These are phyloP conservation scores for Lentinula sp. DNA, from an alignment of 768 basidiomycete species.

Conservation along the genomic window DNA sequence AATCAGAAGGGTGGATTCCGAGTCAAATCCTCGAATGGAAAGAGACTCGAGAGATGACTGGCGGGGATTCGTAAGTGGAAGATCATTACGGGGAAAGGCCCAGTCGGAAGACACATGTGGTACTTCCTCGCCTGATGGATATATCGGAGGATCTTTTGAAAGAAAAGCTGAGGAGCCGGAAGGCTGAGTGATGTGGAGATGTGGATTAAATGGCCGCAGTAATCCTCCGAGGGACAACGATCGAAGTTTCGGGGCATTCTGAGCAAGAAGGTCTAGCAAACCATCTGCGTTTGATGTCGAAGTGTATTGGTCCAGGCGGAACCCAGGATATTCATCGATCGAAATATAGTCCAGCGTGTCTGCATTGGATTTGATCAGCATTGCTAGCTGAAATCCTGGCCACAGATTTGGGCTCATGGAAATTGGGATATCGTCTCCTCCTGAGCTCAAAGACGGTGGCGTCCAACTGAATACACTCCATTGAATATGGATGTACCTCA, in stretches of 20 bases:
- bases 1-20: not conserved
- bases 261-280: not conserved
- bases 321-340: slow-evolving; percentile 4
- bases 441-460: not conserved
- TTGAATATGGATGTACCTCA: not conserved
- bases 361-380: not conserved
- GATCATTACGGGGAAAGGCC: not conserved
- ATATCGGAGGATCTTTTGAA: not conserved
- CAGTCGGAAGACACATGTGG: not conserved
- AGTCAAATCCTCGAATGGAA: not conserved
- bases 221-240: not conserved
- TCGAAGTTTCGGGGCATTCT: not conserved
- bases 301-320: not conserved
- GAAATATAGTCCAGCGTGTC: not conserved
- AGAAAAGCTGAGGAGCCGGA: no score
- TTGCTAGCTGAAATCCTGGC: not conserved
- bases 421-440: not conserved
- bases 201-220: not conserved
- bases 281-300: not conserved
- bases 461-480: slow-evolving; percentile 4
- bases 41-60: not conserved
- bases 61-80: not conserved
- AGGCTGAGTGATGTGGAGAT: no score
- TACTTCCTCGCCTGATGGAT: not conserved
- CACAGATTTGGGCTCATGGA: not conserved